phyloP scores from a whole-genome alignment of 306 rosid species.

The Gynostemma pentaphyllum region DNA sequence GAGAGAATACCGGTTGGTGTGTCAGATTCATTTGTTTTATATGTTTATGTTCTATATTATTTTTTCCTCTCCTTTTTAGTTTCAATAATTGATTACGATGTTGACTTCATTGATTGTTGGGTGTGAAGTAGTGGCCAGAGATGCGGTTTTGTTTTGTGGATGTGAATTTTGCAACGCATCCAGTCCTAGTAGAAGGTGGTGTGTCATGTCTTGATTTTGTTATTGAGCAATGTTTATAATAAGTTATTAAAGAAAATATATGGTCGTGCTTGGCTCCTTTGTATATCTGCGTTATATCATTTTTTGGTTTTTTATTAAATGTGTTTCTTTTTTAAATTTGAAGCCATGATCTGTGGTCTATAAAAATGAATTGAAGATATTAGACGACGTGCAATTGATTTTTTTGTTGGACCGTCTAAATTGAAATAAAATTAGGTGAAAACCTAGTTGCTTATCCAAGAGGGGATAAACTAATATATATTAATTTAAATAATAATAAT shows the following conservation, averaged over 20 bases:
- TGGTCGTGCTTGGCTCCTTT: background rate
- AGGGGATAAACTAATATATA: no score
- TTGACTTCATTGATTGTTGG: background rate
- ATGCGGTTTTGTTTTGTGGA: background rate
- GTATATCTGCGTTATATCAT: background rate
- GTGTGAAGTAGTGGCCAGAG: background rate
- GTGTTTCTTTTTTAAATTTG: background rate
- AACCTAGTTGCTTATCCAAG: no score
- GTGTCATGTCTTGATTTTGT: background rate
- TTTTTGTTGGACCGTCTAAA: no score
- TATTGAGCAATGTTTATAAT: background rate
- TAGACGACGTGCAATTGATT: no score
- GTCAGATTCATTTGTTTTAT: background rate
- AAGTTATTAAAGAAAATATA: background rate
- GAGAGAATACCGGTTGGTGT: background rate
- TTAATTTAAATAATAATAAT: no score
- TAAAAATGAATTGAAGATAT: background rate
- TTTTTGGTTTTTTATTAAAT: background rate
- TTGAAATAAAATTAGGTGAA: no score
- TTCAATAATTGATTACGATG: background rate
- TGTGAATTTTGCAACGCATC: constrained; percentile 13
- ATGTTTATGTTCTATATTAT: background rate
- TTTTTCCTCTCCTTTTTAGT: background rate
- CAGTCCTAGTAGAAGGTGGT: constrained; percentile 2
- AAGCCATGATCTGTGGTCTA: background rate